Percentiles rank a stretch among this genome's conserved stretches.
These are phyloP conservation scores for Clavispora vitiphila DNA, from an alignment of 805 yeast genomes.

Conservation along the genomic window DNA sequence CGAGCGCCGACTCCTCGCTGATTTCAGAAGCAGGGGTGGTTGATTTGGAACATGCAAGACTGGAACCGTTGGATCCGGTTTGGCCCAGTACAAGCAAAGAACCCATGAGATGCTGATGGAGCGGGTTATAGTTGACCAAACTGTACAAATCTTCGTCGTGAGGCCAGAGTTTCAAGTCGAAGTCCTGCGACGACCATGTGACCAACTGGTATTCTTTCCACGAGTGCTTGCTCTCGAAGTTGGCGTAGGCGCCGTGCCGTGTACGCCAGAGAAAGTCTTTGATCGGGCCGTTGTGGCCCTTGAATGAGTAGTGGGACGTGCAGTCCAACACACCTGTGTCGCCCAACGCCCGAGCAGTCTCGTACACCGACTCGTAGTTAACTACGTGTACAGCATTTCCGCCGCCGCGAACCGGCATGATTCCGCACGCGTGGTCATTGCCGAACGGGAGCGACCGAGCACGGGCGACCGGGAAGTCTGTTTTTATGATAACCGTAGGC, in stretches of 20 bases:
- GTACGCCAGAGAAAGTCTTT: slow-evolving; percentile 87
- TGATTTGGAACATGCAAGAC: slow-evolving; percentile 1
- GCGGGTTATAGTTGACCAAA: slow-evolving; percentile 35
- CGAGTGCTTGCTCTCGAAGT: slow-evolving; percentile 48
- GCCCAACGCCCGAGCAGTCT: slow-evolving; percentile 19
- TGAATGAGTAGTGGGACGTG: slow-evolving; percentile 43
- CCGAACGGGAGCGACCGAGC: slow-evolving; percentile 92
- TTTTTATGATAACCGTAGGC: slow-evolving; percentile 56
- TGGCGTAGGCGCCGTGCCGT: slow-evolving; percentile 30
- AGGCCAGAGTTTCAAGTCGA: slow-evolving; percentile 82
- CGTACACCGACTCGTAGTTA: slow-evolving; percentile 38
- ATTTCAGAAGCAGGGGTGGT: slow-evolving; percentile 7
- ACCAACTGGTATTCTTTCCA: slow-evolving; percentile 87
- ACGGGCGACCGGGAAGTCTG: slow-evolving; percentile 84
- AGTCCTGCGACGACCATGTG: slow-evolving; percentile 85
- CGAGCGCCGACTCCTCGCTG: slow-evolving; percentile 4
- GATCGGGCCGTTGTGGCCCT: slow-evolving; percentile 81
- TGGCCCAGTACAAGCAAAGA: slow-evolving; percentile 3
- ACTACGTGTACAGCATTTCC: slow-evolving; percentile 55
- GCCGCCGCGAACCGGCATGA: slow-evolving; percentile 91
- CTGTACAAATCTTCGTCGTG: slow-evolving; percentile 32
- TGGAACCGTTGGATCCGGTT: neutral
- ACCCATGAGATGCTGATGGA: slow-evolving; percentile 21
- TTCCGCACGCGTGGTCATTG: slow-evolving; percentile 61
- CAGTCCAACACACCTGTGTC: slow-evolving; percentile 21